Conservation (phyloP, 1,284 basidiomycete genomes). For the Meira miltonrushii region DNA sequence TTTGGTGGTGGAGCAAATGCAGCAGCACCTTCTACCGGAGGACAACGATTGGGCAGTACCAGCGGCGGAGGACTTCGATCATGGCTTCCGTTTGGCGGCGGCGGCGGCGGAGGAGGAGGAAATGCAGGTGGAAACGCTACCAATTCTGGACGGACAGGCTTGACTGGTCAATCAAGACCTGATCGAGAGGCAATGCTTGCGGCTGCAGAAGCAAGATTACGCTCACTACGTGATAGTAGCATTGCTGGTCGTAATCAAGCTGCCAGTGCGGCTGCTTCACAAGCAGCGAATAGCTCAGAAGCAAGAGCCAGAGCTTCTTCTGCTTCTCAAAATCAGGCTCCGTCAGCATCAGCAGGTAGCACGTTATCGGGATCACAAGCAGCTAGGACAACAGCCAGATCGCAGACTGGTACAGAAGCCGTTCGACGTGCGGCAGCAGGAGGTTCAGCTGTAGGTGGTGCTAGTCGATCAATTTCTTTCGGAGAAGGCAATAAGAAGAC, state of each 20-base stretch:
- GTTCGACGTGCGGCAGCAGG: slow-evolving; percentile 1
- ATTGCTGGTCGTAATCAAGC: slow-evolving; percentile 35
- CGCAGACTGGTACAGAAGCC: background rate
- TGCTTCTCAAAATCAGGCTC: background rate
- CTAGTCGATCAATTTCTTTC: background rate
- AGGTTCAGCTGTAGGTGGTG: background rate
- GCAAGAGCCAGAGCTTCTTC: slow-evolving; percentile 2
- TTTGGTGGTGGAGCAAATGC: slow-evolving; percentile 15
- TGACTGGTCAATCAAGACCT: slow-evolving; percentile 12
- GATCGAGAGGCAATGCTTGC: slow-evolving; percentile 32
- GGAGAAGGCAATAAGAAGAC: background rate
- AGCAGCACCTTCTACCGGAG: background rate
- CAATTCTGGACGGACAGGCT: slow-evolving; percentile 4
- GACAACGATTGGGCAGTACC: background rate
- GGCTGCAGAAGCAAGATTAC: slow-evolving; percentile 34
- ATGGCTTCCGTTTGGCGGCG: slow-evolving; percentile 8
- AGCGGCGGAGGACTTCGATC: slow-evolving; percentile 8
- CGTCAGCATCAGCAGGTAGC: background rate
- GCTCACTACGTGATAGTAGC: slow-evolving; percentile 17
- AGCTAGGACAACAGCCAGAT: background rate
- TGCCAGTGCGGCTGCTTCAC: slow-evolving; percentile 9
- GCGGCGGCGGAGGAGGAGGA: slow-evolving; percentile 22
- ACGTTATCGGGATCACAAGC: background rate
- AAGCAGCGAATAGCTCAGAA: slow-evolving; percentile 12
- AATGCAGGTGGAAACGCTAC: background rate